These are phyloP conservation scores for Typha latifolia DNA, from an alignment of 176 grass and related monocot species.

Conservation along the genomic window DNA sequence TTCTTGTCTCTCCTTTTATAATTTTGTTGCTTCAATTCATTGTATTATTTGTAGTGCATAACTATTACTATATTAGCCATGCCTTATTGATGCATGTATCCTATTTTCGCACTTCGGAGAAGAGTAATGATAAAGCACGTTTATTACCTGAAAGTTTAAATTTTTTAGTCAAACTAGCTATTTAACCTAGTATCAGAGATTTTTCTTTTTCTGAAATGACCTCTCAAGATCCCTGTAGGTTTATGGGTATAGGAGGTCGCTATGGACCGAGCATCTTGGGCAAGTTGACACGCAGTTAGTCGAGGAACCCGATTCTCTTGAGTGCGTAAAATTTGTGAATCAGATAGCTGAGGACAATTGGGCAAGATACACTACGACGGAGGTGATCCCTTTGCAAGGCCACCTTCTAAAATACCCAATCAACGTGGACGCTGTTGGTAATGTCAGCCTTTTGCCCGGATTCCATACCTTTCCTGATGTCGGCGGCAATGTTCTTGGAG, in stretches of 20 bases:
- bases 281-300: constrained; percentile 1
- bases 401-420: constrained; percentile 52
- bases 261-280: constrained; percentile 73
- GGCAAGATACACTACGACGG: constrained; percentile 9
- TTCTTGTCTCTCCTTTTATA: not conserved
- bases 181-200: not conserved
- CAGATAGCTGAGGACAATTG: constrained; percentile 25
- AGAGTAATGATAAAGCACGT: not conserved
- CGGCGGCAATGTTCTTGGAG: constrained; percentile 39
- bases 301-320: constrained; percentile 18
- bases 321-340: constrained; percentile 39
- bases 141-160: not conserved
- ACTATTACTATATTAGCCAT: not conserved
- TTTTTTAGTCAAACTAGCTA: not conserved
- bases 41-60: not conserved
- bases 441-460: constrained; percentile 1
- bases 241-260: constrained; percentile 40
- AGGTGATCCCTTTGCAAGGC: constrained; percentile 8
- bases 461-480: constrained; percentile 48
- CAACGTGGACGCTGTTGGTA: constrained; percentile 14
- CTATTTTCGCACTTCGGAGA: not conserved
- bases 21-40: not conserved
- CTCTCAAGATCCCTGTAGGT: constrained; percentile 22
- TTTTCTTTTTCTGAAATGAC: not conserved
- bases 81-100: not conserved